Evolutionary conservation across 495 filamentous ascomycete genomes (phyloP).

Genomic region (Hyphodiscus hymeniophilus): DNA sequence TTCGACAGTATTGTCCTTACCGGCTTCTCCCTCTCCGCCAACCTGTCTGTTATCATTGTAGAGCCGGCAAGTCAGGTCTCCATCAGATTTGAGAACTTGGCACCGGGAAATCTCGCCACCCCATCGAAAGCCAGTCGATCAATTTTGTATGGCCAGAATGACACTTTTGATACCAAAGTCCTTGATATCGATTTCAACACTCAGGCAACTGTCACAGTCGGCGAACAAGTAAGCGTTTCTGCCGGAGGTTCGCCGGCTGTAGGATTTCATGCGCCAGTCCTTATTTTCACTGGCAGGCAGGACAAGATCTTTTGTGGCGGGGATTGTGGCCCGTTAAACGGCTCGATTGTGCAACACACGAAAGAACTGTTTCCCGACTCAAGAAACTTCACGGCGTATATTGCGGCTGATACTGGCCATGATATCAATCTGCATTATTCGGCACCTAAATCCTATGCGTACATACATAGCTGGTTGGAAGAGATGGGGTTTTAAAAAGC

Average conservation of each 20-base stretch:
- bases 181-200: constrained; percentile 1
- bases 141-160: constrained; percentile 36
- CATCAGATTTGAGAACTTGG: not conserved
- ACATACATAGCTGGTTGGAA: constrained; percentile 25
- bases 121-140: constrained; percentile 2
- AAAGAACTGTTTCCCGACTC: constrained; percentile 5
- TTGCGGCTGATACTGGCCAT: constrained; percentile 43
- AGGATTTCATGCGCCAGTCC: constrained; percentile 6
- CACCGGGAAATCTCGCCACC: constrained; percentile 18
- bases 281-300: constrained; percentile 6
- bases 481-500: constrained; percentile 6
- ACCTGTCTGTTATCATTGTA: constrained; percentile 24
- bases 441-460: constrained; percentile 31
- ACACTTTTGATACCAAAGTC: not conserved
- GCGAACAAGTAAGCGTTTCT: constrained; percentile 31
- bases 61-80: constrained; percentile 19
- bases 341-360: not conserved
- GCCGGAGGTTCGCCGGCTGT: not conserved
- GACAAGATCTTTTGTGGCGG: constrained; percentile 29
- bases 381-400: constrained; percentile 24
- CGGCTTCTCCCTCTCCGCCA: constrained; percentile 30
- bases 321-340: not conserved
- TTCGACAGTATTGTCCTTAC: constrained; percentile 51
- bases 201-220: constrained; percentile 5
- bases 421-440: constrained; percentile 43